Conservation (phyloP, 1,284 basidiomycete species). For the Tilletia indica region DNA sequence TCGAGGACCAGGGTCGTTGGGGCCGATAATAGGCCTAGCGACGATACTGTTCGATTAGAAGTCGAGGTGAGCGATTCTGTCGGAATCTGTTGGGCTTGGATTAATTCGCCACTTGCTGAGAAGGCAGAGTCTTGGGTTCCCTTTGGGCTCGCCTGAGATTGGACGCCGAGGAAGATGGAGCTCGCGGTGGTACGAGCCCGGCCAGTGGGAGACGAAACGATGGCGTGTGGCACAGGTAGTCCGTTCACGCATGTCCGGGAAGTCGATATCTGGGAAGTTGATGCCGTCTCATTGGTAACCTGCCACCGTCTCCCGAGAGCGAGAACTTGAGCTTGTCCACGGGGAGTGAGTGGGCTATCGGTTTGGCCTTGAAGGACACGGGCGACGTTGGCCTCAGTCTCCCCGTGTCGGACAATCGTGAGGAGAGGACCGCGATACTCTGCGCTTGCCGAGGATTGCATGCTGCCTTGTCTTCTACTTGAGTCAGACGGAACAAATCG, state of each 20-base stretch:
- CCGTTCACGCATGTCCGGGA: background rate
- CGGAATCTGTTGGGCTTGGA: background rate
- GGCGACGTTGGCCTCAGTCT: constrained; percentile 49
- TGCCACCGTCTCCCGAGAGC: constrained; percentile 24
- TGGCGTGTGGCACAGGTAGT: background rate
- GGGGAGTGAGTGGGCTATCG: constrained; percentile 42
- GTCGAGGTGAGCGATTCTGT: background rate
- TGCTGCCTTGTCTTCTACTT: too few species aligned
- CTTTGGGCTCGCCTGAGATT: background rate
- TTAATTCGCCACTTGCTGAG: background rate
- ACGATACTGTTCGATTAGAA: background rate
- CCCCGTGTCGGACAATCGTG: constrained; percentile 46
- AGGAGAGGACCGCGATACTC: constrained; percentile 20
- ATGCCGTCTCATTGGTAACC: background rate
- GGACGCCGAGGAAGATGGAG: background rate
- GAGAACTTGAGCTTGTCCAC: constrained; percentile 41
- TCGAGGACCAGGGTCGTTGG: constrained; percentile 18
- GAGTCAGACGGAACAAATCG: too few species aligned
- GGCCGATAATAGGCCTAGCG: background rate
- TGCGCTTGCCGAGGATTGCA: background rate
- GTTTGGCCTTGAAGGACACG: constrained; percentile 48
- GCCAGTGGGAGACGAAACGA: constrained; percentile 1
- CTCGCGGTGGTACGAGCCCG: constrained; percentile 12
- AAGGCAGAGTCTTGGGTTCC: background rate
- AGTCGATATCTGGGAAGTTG: background rate